Conservation (phyloP, 306 rosid species). For the Lathyrus tuberosus region DNA sequence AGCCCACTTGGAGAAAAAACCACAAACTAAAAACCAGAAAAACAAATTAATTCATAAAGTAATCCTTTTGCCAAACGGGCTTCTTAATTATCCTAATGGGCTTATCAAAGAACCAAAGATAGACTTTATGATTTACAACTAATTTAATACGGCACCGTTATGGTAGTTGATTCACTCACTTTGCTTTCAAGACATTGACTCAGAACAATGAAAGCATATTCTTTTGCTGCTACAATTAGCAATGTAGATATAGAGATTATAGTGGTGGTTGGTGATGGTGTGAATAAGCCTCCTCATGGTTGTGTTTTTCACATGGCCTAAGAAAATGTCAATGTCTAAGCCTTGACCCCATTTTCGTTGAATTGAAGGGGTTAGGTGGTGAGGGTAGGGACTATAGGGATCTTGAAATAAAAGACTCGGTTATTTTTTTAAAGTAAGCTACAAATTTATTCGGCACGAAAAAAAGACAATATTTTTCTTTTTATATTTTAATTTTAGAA, state of each 20-base stretch:
- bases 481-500: too few relatives aligned
- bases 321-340: slow-evolving; percentile 19
- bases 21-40: too few relatives aligned
- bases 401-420: too few relatives aligned
- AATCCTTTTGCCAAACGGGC: too few relatives aligned
- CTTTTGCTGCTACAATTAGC: slow-evolving; percentile 24
- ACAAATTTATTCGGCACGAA: too few relatives aligned
- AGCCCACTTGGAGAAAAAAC: too few relatives aligned
- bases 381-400: too few relatives aligned
- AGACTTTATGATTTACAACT: not conserved
- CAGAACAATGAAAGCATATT: slow-evolving; percentile 41
- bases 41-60: too few relatives aligned
- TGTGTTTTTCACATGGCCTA: not conserved
- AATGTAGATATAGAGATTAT: not conserved
- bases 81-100: too few relatives aligned
- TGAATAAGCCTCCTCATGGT: slow-evolving; percentile 11
- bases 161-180: not conserved
- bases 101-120: not conserved
- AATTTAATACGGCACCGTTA: not conserved
- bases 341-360: not conserved
- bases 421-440: too few relatives aligned
- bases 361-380: slow-evolving; percentile 38
- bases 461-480: too few relatives aligned
- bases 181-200: slow-evolving; percentile 8
- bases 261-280: slow-evolving; percentile 31